Evolutionary conservation across 768 basidiomycete species (phyloP), one percentile per base, ranked within the genome.

Genomic region (Infundibulicybe gibba): DNA sequence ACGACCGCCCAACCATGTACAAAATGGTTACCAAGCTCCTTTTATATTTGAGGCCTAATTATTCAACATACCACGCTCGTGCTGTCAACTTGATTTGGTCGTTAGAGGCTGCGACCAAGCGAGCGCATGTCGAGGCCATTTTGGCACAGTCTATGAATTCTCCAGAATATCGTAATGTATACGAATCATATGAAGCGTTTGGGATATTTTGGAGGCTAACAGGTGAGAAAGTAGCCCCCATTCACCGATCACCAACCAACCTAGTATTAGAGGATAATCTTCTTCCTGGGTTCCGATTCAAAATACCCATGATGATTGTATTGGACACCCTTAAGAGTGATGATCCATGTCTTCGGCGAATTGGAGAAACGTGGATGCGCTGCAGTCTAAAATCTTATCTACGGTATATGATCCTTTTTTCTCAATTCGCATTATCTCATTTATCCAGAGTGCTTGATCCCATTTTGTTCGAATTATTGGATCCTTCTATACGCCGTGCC

Each of bases 281-380:
- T 39, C 66, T 87, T 1, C 94, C 94, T 32, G 93, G 94, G 0
- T 87, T 90, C 58, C 72, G 75, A 19, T 83, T 97, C 59, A 86
- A 86, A 57, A 74, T 86, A 1, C 95, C 95, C 0, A 76, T 97
- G 79, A 85, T 93, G 76, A 80, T 85, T 38, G 83, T 95, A 25
- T 66, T 98, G 42, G 93, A 95, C 58, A 83, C 85, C 0, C 65
- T 97, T 41, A 85, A 84, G 56, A 84, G 75, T 33, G 82, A 85
- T 30, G 84, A 92, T 53, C 88, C 91, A 6, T 68, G 68, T 49
- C 63, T 88, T 9, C 83, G 87, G 20, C 78, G 92, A 10, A 74
- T 89, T 30, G 90, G 90, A 12, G 95, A 98, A 63, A 93, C 93
- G 0, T 99, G 97, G 97, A 93, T 99, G 87, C 80, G 94, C 20